Percentiles rank a stretch among this genome's conserved stretches.
These are phyloP conservation scores for Irpex sp. DNA, from an alignment of 1,284 basidiomycete genomes.

Conservation along the genomic window DNA sequence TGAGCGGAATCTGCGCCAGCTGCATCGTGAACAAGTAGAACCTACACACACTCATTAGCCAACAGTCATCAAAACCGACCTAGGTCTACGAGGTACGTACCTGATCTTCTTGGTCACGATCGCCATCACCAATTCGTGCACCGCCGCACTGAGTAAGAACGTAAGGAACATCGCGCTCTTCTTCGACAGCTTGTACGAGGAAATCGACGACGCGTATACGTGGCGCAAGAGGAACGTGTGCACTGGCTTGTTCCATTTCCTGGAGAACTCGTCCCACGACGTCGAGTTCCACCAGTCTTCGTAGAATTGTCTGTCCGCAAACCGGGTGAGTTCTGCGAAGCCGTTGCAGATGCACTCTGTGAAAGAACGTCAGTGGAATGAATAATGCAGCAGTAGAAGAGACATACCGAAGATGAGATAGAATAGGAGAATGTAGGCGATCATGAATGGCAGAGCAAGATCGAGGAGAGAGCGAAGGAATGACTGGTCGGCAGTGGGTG, in stretches of 20 bases:
- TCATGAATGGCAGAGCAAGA: slow-evolving; percentile 91
- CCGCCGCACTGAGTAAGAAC: slow-evolving; percentile 83
- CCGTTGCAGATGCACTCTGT: slow-evolving; percentile 92
- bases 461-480: slow-evolving; percentile 78
- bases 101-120: slow-evolving; percentile 89
- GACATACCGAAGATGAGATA: slow-evolving; percentile 84
- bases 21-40: slow-evolving; percentile 69
- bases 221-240: slow-evolving; percentile 93
- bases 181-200: slow-evolving; percentile 70
- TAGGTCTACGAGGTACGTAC: slow-evolving; percentile 30
- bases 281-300: slow-evolving; percentile 84
- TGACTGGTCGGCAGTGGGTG: slow-evolving; percentile 67
- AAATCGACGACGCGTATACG: slow-evolving; percentile 87
- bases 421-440: slow-evolving; percentile 74
- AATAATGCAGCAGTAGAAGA: no score
- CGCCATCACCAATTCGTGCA: slow-evolving; percentile 96
- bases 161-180: slow-evolving; percentile 85
- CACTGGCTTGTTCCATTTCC: slow-evolving; percentile 94
- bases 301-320: slow-evolving; percentile 27
- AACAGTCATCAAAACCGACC: not conserved
- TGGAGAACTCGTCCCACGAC: slow-evolving; percentile 93
- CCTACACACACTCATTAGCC: slow-evolving; percentile 28
- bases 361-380: slow-evolving; percentile 5
- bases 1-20: slow-evolving; percentile 91
- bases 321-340: slow-evolving; percentile 90